Conservation (phyloP, 306 rosid species). For the Acacia crassicarpa region DNA sequence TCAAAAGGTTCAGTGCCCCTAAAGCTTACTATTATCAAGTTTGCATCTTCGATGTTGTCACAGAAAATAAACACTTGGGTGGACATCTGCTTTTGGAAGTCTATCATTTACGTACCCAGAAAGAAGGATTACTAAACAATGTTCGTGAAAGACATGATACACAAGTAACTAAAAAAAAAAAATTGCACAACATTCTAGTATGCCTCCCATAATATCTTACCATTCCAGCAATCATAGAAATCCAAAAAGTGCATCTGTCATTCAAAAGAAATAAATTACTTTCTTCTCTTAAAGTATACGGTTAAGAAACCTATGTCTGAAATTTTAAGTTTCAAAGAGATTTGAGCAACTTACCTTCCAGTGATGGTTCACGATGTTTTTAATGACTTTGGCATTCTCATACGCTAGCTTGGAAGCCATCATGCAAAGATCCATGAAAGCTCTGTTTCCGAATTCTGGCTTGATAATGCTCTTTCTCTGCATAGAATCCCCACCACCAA, state of each 20-base stretch:
- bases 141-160: background rate
- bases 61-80: slow-evolving; percentile 64
- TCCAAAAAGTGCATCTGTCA: slow-evolving; percentile 78
- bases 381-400: slow-evolving; percentile 55
- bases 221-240: slow-evolving; percentile 75
- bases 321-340: background rate
- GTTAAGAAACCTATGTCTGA: background rate
- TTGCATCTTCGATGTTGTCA: slow-evolving; percentile 69
- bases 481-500: slow-evolving; percentile 5
- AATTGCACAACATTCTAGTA: background rate
- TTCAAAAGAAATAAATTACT: background rate
- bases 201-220: slow-evolving; percentile 38
- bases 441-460: slow-evolving; percentile 38
- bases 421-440: slow-evolving; percentile 63
- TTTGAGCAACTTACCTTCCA: slow-evolving; percentile 58
- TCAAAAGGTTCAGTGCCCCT: slow-evolving; percentile 79
- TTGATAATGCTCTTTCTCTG: slow-evolving; percentile 24
- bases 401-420: slow-evolving; percentile 67
- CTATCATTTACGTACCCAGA: slow-evolving; percentile 28
- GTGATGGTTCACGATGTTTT: slow-evolving; percentile 40
- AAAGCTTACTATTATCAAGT: slow-evolving; percentile 69
- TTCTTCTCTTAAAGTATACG: background rate
- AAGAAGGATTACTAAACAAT: background rate
- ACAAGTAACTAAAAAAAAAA: background rate
- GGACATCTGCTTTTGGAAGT: slow-evolving; percentile 52